Base-by-base conservation (phyloP, 305 asterid genomes). In the Plantago lanceolata region DNA sequence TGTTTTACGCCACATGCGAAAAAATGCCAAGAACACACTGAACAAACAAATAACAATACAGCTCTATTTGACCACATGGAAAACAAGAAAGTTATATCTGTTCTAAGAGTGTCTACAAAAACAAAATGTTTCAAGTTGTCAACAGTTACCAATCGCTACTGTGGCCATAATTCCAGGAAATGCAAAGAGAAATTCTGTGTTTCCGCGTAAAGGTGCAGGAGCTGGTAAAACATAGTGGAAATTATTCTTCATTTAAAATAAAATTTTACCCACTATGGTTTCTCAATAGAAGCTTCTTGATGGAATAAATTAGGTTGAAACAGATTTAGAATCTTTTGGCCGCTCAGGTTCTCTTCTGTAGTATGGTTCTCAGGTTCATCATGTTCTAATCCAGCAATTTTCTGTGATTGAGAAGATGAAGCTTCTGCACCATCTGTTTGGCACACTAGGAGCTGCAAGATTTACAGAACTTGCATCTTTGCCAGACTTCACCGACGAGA, bases 241-340 rank as follows among this genome's bases (percentile, higher is more conserved):
- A 65, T 54, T 66, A 26, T 60, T 63, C 56, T 63, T 48, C 66
- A 78, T 68, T 68, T 49, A 70, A 65, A 70, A 71, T 59, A 60
- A 74, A 68, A 64, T 65, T 76, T 85, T 82, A 87, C 89, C 85
- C 80, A 67, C 79, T 88, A 67, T 28, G 72, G 53, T 71, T 60
- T 70, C 63, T 75, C 73, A 64, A 68, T 63, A 68, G 73, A 57
- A 69, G 73, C 60, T 66, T 73, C 48, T 79, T 15, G 40, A 55
- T 19, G 43, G 43, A 3, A 31, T n/a, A n/a, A 56, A 33, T 37
- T 72, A 71, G 72, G 69, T 64, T 31, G 76, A 73, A 58, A 59
- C 33, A 29, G 83, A 79, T 69, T 67, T 72, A 2, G 77, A 71
- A 67, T 75, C 79, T 49, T n/a, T 72, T 78, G 54, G 72, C 82